Conservation (phyloP, 306 rosid species). For the Vachellia collinsii region DNA sequence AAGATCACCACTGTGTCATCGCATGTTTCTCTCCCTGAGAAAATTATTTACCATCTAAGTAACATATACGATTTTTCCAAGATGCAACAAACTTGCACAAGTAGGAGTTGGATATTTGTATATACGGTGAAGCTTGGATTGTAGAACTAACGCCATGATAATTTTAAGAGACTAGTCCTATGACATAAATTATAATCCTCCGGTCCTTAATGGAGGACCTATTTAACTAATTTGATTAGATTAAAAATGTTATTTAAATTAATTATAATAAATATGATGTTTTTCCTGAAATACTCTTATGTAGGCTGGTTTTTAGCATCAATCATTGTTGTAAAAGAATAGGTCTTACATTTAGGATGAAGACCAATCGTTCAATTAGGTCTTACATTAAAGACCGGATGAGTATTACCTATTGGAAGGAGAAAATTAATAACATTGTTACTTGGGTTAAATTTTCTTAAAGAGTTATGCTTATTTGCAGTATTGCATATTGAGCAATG, state of each 20-base stretch:
- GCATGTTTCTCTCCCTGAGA: not conserved
- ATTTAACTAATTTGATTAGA: too few relatives aligned
- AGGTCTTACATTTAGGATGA: too few relatives aligned
- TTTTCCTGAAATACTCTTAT: too few relatives aligned
- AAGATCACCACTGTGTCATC: too few relatives aligned
- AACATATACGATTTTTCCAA: not conserved
- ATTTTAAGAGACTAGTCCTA: not conserved
- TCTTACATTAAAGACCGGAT: too few relatives aligned
- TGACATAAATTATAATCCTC: not conserved
- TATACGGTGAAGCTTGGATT: not conserved
- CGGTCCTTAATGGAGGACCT: too few relatives aligned
- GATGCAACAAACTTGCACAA: not conserved
- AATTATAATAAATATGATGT: too few relatives aligned
- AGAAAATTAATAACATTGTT: not conserved
- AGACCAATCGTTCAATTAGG: too few relatives aligned
- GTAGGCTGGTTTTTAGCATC: too few relatives aligned
- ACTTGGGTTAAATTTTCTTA: not conserved
- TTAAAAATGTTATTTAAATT: too few relatives aligned
- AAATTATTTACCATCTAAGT: not conserved
- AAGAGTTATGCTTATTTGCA: not conserved
- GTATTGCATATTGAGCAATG: constrained; percentile 7
- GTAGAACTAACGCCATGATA: not conserved
- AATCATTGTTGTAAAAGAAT: too few relatives aligned
- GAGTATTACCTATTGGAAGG: not conserved
- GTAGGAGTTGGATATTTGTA: not conserved